Base-by-base conservation (phyloP, 176 grass and related monocot genomes). In the Musa schizocarpa region DNA sequence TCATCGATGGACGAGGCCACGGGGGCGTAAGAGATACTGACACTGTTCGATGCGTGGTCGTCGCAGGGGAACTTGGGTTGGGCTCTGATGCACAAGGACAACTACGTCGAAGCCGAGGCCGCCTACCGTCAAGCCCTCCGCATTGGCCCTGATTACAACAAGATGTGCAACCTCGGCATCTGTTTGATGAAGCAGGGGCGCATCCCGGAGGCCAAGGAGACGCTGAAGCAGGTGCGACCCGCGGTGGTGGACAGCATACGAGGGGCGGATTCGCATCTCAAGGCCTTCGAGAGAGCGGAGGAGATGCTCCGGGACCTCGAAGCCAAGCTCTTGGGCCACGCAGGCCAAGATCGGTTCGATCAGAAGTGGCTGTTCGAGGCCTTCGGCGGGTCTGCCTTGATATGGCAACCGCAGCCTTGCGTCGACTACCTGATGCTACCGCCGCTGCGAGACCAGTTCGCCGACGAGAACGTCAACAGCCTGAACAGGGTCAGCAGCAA, bases 141-240 rank as follows among this genome's bases (percentile, higher is more conserved):
- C 71, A 91, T 99, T 68, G 90, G 88, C 19, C 52, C 84, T 21
- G 95, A 99, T 70, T 94, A 94, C 90, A 99, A 99, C 84, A 99
- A 99, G 85, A 91, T 91, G 95, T 99, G 95, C 90, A 99, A 99
- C 68, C 81, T 99, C 43, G 95, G 95, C 6, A 94, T 99, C 72
- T 99, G 95, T 75, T 78, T 99, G 63, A 87, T 99, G 88, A 90
- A 99, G 81, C 95, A 92, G 73, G 88, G 90, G 19, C 75, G 86
- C 52, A 87, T 99, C 63, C 80, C 82, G 12, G 95, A 94, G 82
- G 95, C 95, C 29, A 99, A 99, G 79, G 90, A 99, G 50, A 87
- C 92, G 23, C 84, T 99, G 81, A 99, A 89, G 86, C 90, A 94
- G 81, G 95, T 99, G 54, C 76, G 84, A 27, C 86, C 88, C 0